Percentiles rank a stretch among this genome's conserved stretches.
Conservation (phyloP, 257 asterid genomes). For the Echium plantagineum region DNA sequence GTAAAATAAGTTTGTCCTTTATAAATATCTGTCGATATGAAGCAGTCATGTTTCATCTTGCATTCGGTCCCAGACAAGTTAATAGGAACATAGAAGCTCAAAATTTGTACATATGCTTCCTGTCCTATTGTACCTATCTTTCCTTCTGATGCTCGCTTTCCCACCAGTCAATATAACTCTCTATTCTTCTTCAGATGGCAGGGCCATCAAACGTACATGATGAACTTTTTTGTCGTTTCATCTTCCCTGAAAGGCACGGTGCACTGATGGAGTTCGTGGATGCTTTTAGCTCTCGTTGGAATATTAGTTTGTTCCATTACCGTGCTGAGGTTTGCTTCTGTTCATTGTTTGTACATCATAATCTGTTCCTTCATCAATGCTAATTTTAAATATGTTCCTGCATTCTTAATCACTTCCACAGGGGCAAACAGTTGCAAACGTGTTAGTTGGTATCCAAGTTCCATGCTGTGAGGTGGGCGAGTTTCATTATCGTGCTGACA, state of each 20-base stretch:
- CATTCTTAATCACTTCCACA: conserved; percentile 8
- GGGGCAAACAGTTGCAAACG: conserved; percentile 96
- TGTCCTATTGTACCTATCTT: no score
- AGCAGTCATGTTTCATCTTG: no score
- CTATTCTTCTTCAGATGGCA: conserved; percentile 59
- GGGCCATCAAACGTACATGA: conserved; percentile 66
- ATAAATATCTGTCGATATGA: no score
- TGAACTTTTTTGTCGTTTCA: conserved; percentile 79
- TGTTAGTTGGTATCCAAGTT: conserved; percentile 89
- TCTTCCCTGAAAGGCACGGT: conserved; percentile 90
- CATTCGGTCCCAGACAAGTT: no score
- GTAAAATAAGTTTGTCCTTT: no score
- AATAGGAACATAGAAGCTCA: no score
- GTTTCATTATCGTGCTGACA: conserved; percentile 47
- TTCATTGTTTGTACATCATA: background rate
- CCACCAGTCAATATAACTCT: no score
- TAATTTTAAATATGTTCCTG: background rate
- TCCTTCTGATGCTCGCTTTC: no score
- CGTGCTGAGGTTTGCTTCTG: conserved; percentile 58
- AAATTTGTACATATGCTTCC: no score
- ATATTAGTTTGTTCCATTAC: conserved; percentile 87
- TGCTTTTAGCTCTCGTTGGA: conserved; percentile 93
- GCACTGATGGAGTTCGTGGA: conserved; percentile 81
- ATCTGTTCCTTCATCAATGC: background rate
- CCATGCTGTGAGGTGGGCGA: conserved; percentile 48